Evolutionary conservation across 306 rosid species (phyloP), one percentile per base, ranked within the genome.

Genomic region (Vigna angularis): DNA sequence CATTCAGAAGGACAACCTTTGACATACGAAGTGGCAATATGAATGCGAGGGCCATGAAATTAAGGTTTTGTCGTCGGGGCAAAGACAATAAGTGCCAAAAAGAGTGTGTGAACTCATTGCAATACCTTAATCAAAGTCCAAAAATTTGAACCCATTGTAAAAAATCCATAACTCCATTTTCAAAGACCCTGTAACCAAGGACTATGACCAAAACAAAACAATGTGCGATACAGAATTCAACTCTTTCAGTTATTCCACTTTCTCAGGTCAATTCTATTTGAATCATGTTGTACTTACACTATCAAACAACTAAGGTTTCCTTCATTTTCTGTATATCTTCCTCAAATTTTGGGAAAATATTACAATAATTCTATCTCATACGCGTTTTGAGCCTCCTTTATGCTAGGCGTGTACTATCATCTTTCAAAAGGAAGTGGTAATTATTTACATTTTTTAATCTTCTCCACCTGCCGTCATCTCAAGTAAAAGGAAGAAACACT

Each of bases 71-170:
- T 85, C 72, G 36, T 57, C 16, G 1, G 22, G 15, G 47, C 13
- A 42, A 66, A 72, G 66, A 68, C 80, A 42, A 42, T 7, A 63
- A 56, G 28, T 32, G 71, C 20, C 68, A 56, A 61, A 83, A 49
- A 83, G 55, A 70, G 81, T 57, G 90, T 87, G 89, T 79, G 86
- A 61, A 61, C 42, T 28, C 20, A 83, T 83, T 18, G 76, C 82
- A 76, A 75, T 49, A 57, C 13, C 11, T n/a, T 24, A 1, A 28
- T 7, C 12, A 38, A 70, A 61, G 49, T 84, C 22, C 51, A 79
- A 84, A 79, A 34, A 63, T 56, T 78, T 79, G 52, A 18, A 63
- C 5, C 51, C 7, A 28, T 32, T 16, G 22, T 4, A 66, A 66
- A 57, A 77, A 12, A 40, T 14, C 16, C 32, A 9, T 14, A 59